Conservation (phyloP, 164 flowering plant species). For the Dillenia suffruticosa region DNA sequence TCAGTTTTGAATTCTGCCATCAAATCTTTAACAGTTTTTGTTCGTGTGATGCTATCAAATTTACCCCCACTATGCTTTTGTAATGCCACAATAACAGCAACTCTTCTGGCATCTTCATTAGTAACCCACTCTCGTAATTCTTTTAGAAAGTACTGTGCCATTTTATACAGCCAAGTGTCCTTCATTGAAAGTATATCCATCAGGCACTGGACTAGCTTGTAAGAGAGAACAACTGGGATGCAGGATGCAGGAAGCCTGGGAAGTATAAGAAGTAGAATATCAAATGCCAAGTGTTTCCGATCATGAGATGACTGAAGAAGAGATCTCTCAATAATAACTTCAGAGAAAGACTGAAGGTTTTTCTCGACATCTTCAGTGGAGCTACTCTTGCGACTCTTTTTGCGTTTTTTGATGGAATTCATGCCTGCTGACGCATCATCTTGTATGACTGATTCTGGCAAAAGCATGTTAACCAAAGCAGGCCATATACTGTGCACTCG, state of each 20-base stretch:
- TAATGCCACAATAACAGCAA: slow-evolving; percentile 66
- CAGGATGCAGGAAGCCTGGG: slow-evolving; percentile 73
- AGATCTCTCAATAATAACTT: slow-evolving; percentile 75
- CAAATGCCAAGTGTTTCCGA: slow-evolving; percentile 88
- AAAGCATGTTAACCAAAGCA: slow-evolving; percentile 53
- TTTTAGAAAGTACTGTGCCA: slow-evolving; percentile 63
- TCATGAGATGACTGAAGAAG: slow-evolving; percentile 92
- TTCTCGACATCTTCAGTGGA: slow-evolving; percentile 65
- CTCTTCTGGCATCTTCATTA: slow-evolving; percentile 65
- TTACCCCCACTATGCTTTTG: slow-evolving; percentile 84
- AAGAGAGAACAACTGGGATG: slow-evolving; percentile 54
- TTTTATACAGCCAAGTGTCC: slow-evolving; percentile 84
- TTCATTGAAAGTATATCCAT: slow-evolving; percentile 82
- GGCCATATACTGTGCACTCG: slow-evolving; percentile 89
- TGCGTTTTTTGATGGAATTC: slow-evolving; percentile 58
- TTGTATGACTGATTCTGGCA: slow-evolving; percentile 54
- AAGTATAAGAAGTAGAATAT: slow-evolving; percentile 69
- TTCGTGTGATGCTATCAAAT: slow-evolving; percentile 74
- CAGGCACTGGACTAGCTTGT: slow-evolving; percentile 80
- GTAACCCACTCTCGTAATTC: slow-evolving; percentile 55
- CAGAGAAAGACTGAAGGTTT: slow-evolving; percentile 52
- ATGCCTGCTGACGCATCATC: slow-evolving; percentile 34
- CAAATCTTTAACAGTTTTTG: slow-evolving; percentile 65
- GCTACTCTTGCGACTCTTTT: slow-evolving; percentile 59
- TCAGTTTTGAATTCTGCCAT: slow-evolving; percentile 64